These are phyloP conservation scores for Leishmania tarentolae DNA, from an alignment of 208 protist species.

Conservation along the genomic window DNA sequence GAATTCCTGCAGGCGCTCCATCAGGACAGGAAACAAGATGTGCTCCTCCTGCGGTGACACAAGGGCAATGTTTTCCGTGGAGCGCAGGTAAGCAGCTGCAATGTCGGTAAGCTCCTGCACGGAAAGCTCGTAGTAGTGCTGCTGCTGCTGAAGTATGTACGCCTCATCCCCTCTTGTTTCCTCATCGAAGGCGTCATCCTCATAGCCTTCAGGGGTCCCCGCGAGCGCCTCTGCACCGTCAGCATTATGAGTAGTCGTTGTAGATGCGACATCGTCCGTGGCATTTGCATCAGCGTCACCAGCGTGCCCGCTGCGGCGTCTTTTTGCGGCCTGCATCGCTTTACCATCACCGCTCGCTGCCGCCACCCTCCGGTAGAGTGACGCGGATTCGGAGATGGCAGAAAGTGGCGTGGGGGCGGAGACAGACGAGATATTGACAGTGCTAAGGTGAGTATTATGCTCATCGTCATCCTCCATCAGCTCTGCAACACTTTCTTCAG, in stretches of 20 bases:
- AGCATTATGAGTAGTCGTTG: background rate
- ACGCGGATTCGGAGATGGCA: constrained; percentile 9
- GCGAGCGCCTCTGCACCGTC: background rate
- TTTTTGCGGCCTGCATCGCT: background rate
- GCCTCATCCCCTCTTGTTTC: background rate
- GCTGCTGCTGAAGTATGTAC: constrained; percentile 18
- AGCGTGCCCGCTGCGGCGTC: background rate
- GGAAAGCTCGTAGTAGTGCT: constrained; percentile 30
- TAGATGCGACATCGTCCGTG: background rate
- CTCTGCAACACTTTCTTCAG: constrained; percentile 21
- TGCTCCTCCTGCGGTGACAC: constrained; percentile 73
- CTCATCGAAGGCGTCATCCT: background rate
- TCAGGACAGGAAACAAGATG: constrained; percentile 68
- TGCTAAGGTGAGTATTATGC: background rate
- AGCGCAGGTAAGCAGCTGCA: constrained; percentile 47
- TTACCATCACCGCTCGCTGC: background rate
- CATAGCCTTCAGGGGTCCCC: background rate
- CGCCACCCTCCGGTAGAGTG: constrained; percentile 11
- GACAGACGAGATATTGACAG: background rate
- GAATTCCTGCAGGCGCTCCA: constrained; percentile 55
- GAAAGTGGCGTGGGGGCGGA: constrained; percentile 3
- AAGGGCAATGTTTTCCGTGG: constrained; percentile 46
- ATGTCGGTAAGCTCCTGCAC: constrained; percentile 39
- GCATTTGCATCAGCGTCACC: background rate
- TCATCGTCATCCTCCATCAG: constrained; percentile 31